phyloP scores from a whole-genome alignment of 169 alveolate genomes.

The Toxoplasma gondii region DNA sequence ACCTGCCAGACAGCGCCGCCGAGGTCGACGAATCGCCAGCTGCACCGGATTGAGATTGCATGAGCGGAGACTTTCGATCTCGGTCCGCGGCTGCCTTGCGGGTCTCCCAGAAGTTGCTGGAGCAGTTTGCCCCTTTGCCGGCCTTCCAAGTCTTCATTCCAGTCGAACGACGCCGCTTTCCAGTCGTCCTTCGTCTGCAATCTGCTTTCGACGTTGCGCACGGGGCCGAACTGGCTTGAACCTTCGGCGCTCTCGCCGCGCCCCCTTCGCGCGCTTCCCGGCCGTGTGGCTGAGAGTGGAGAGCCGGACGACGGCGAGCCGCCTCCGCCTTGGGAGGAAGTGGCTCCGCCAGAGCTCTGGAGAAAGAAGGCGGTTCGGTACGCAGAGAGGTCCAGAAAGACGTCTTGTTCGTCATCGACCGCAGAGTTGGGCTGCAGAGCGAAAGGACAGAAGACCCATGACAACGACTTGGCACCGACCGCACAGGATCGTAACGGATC shows the following conservation, averaged over 20 bases:
- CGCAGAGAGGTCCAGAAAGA: constrained; percentile 1
- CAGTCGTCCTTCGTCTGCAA: neutral
- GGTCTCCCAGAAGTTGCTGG: constrained; percentile 5
- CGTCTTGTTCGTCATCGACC: constrained; percentile 2
- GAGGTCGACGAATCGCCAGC: constrained; percentile 56
- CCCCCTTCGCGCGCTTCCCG: neutral
- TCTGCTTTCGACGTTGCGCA: neutral
- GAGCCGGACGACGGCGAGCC: neutral
- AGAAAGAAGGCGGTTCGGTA: neutral
- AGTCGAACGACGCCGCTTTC: neutral
- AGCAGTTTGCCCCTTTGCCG: neutral
- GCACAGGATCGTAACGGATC: no score
- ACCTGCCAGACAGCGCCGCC: constrained; percentile 53
- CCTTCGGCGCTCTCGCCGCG: neutral
- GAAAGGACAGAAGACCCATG: neutral
- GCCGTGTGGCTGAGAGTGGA: neutral
- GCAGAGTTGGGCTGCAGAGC: neutral
- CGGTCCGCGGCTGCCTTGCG: neutral
- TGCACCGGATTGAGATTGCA: constrained; percentile 55
- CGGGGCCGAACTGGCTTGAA: neutral
- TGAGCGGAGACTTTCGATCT: constrained; percentile 50
- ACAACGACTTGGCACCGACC: no score
- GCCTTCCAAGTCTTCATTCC: neutral
- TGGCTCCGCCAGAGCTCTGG: neutral
- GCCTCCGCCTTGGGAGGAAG: neutral